Conservation (phyloP, 2,329 filamentous ascomycete species). For the Stachybotrys elegans region DNA sequence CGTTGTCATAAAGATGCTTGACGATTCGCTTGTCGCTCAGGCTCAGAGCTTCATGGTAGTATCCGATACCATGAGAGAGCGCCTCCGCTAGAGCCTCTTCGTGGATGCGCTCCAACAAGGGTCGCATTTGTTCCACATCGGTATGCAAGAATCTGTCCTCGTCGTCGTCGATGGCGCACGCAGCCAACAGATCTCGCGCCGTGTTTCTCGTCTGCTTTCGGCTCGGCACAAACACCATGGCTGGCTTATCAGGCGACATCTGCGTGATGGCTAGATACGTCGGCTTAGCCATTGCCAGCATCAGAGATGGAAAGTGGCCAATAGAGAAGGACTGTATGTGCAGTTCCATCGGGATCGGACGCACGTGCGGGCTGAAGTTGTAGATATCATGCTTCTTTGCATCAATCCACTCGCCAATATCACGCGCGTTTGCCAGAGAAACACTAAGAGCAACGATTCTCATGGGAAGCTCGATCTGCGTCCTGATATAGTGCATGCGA, state of each 20-base stretch:
- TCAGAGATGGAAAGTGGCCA: slow-evolving; percentile 94
- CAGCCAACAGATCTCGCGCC: slow-evolving; percentile 80
- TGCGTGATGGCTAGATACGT: slow-evolving; percentile 85
- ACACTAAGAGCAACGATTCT: slow-evolving; percentile 88
- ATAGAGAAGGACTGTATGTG: slow-evolving; percentile 95
- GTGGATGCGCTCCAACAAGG: slow-evolving; percentile 76
- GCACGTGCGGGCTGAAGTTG: slow-evolving; percentile 93
- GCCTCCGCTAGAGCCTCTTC: slow-evolving; percentile 86
- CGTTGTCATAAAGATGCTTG: slow-evolving; percentile 82
- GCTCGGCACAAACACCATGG: slow-evolving; percentile 86
- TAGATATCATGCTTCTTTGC: slow-evolving; percentile 97
- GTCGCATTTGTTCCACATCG: slow-evolving; percentile 73
- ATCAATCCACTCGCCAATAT: slow-evolving; percentile 96
- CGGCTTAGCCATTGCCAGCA: slow-evolving; percentile 97
- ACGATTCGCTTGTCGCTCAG: slow-evolving; percentile 89
- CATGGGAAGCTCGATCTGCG: slow-evolving; percentile 78
- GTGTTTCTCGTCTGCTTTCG: slow-evolving; percentile 89
- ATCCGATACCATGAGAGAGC: slow-evolving; percentile 88
- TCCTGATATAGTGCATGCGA: slow-evolving; percentile 92
- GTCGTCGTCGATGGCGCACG: slow-evolving; percentile 81
- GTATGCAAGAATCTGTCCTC: slow-evolving; percentile 92
- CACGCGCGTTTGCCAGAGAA: slow-evolving; percentile 85
- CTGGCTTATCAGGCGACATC: slow-evolving; percentile 82
- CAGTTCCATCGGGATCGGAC: slow-evolving; percentile 84
- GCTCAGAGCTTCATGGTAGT: slow-evolving; percentile 92